Evolutionary conservation across 164 flowering plant species (phyloP), one percentile per base, ranked within the genome.

Genomic region (Stephania japonica): DNA sequence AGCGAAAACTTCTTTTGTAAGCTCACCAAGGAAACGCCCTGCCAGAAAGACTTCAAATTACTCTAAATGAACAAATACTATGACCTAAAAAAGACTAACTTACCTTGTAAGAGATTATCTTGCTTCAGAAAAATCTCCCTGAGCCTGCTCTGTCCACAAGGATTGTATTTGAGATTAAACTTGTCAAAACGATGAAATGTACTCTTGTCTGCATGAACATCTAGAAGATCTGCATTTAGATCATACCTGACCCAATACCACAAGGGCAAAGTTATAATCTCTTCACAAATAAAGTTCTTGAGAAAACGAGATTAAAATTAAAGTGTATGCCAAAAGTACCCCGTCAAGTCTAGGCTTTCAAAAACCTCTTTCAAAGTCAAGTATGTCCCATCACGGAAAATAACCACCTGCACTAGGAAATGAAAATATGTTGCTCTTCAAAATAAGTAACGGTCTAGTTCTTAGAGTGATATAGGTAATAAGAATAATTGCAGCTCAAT

Each of bases 161-260:
- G 99, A 85, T 96, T 96, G 78, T 96, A 96, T 86, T 96, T 96
- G 66, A 96, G 95, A 80, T 96, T 96, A 79, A 96, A 96, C 80
- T 96, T 96, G 83, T 96, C 99, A 85, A 96, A 96, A 47, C 99
- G 97, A 85, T 96, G 99, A 83, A 96, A 96, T 61, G 99, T 96
- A 79, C 99, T 96, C 85, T 96, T 92, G 87, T 96, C 98, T 49
- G 98, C 99, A 84, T 96, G 99, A 81, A 96, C 99, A 85, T 96
- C 98, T 76, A 96, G 80, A 64, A 96, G 97, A 81, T 96, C 99
- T 69, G 93, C 97, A 87, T 93, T 96, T 73, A 96, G 87, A 75
- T 96, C 99, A 84, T 96, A 88, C 85, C 99, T 96, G 87, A 78
- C 73, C 78, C 73, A 73, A 73, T n/a, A 78, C 71, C 44, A 71